Percentiles rank a stretch among this genome's conserved stretches.
These are phyloP conservation scores for Penicillium flavigenum DNA, from an alignment of 495 filamentous ascomycete species.

Conservation along the genomic window DNA sequence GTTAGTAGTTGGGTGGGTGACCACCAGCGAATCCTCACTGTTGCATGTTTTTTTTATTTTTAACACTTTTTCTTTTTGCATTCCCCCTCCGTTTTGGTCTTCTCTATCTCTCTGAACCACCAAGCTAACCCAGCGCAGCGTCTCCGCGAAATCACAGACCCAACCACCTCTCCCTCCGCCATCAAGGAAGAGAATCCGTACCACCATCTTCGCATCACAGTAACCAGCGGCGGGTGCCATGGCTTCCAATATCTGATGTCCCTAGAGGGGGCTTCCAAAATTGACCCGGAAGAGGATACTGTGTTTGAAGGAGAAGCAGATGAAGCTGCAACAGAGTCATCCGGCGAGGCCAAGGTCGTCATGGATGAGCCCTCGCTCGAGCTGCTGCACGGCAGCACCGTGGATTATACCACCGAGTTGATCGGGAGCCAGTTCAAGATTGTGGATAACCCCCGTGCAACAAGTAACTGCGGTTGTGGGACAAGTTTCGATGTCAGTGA, in stretches of 20 bases:
- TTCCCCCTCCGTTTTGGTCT: constrained; percentile 13
- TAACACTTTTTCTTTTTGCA: constrained; percentile 34
- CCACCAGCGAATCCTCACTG: constrained; percentile 51
- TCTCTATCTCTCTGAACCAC: constrained; percentile 7
- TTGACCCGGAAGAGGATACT: constrained; percentile 75
- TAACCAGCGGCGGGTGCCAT: constrained; percentile 92
- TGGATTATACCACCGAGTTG: constrained; percentile 94
- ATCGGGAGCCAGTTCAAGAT: constrained; percentile 99
- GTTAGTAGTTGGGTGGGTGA: constrained; percentile 54
- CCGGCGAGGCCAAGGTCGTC: constrained; percentile 73
- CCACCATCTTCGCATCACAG: constrained; percentile 82
- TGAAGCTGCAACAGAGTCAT: constrained; percentile 32
- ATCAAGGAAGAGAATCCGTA: constrained; percentile 73
- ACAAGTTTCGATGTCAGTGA: constrained; percentile 94
- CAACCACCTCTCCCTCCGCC: constrained; percentile 41
- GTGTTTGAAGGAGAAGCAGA: constrained; percentile 47
- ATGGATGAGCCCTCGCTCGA: constrained; percentile 88
- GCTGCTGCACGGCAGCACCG: constrained; percentile 84
- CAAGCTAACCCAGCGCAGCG: constrained; percentile 49
- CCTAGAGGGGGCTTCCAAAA: constrained; percentile 58
- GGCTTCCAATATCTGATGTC: constrained; percentile 98
- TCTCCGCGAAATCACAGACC: constrained; percentile 59
- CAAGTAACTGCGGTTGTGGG: constrained; percentile 94
- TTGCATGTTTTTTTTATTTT: constrained; percentile 47
- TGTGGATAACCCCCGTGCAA: constrained; percentile 84